Evolutionary conservation across 441 rosid genomes (phyloP).

Genomic region (Pelargonium fulgidum): DNA sequence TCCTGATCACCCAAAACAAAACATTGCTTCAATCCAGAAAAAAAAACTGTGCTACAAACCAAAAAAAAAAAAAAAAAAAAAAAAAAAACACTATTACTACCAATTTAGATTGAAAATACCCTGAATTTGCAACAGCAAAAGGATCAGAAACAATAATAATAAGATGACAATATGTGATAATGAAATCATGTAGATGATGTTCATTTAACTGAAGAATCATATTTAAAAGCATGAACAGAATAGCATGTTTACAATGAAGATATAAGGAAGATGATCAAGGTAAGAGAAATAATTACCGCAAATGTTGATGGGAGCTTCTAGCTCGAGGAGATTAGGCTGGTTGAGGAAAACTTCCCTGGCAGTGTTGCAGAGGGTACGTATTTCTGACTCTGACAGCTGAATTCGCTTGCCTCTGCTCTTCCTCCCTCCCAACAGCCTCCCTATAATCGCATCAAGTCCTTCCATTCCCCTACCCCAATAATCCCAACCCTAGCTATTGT

Average conservation of each 20-base stretch:
- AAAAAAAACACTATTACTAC: too few relatives aligned
- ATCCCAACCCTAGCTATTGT: not conserved
- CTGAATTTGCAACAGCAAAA: too few relatives aligned
- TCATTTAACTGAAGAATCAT: not conserved
- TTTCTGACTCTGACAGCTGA: conserved; percentile 39
- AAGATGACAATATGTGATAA: not conserved
- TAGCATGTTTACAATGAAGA: not conserved
- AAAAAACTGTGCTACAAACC: too few relatives aligned
- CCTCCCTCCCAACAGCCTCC: conserved; percentile 38
- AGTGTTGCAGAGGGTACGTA: conserved; percentile 39
- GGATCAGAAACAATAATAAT: too few relatives aligned
- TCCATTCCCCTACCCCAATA: conserved; percentile 27
- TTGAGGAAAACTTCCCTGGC: conserved; percentile 45
- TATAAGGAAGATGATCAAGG: not conserved
- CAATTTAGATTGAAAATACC: not conserved
- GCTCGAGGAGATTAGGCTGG: conserved; percentile 46
- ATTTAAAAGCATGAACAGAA: not conserved
- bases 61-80: too few relatives aligned
- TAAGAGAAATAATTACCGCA: conserved; percentile 31
- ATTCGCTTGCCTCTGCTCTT: conserved; percentile 32
- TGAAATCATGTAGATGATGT: not conserved
- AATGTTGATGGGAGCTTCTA: conserved; percentile 49
- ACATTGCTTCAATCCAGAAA: not conserved
- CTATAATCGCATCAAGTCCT: conserved; percentile 39
- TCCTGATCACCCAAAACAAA: conserved; percentile 18